Base-by-base conservation (phyloP, 495 filamentous ascomycete species). In the Rostrohypoxylon terebratum region DNA sequence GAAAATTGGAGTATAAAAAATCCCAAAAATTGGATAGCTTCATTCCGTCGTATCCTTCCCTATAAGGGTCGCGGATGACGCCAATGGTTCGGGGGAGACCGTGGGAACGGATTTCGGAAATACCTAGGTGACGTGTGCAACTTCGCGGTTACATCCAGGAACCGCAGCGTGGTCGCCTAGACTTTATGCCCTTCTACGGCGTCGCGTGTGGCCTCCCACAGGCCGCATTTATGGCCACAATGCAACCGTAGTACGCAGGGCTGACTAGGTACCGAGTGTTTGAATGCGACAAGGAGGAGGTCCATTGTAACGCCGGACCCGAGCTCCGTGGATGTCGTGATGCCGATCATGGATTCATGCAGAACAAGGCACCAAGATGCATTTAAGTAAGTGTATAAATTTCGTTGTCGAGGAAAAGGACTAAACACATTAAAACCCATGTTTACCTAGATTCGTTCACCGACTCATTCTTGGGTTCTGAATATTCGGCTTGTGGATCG, bases 101-200 rank as follows among this genome's bases (percentile, higher is more conserved):
- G 16, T 18, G 9, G 28, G 51, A 36, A 55, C 51, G 31, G 51
- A 36, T 31, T 16, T 14, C 51, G 51, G 51, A 55, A 36, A 55
- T 36, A 36, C 25, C 51, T 55, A 55, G 51, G 16, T 36, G 51
- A 36, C 31, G 20, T 34, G 36, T 34, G 51, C 10, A 55, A 53
- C 48, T 53, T 53, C 11, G 23, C n/a, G 23, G 48, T 53, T 53
- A 31, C 48, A 53, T 53, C 48, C 14, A 31, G 23, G 48, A 53
- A 23, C 21, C 48, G 48, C 23, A 14, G 23, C 11, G 21, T 53
- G 23, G 9, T 53, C 21, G 21, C 48, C 48, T 31, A 31, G 48
- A 31, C 48, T 13, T 9, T 20, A 21, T 23, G 47, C 23, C 1
- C 23, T 31, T n/a, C 23, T 53, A 14, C 21, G 23, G 23, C 23